Percentiles rank a stretch among this genome's conserved stretches.
Evolutionary conservation across 441 rosid species (phyloP).

Genomic region (Metrosideros polymorpha): DNA sequence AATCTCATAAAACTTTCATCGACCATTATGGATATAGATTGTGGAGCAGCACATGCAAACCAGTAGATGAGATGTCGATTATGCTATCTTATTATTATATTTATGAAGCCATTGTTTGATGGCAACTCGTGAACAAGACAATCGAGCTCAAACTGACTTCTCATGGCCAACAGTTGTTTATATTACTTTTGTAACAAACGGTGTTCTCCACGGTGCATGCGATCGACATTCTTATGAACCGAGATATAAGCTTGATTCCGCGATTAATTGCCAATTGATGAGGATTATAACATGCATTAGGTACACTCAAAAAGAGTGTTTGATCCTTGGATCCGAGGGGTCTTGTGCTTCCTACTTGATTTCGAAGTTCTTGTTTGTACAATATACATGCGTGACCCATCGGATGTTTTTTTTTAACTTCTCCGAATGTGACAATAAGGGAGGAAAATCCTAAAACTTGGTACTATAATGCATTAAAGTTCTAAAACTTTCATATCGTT

Average conservation of each 20-base stretch:
- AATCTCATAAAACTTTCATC: neutral
- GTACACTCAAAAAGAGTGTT: neutral
- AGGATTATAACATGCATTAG: neutral
- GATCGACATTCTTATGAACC: neutral
- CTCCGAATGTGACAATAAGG: neutral
- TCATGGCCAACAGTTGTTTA: neutral
- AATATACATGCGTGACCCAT: neutral
- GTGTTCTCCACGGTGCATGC: neutral
- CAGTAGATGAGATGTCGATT: slow-evolving; percentile 1
- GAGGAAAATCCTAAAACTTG: neutral
- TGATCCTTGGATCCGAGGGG: neutral
- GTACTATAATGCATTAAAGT: neutral
- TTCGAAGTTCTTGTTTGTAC: neutral
- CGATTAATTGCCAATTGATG: neutral
- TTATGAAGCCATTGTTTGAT: neutral
- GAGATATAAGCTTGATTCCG: neutral
- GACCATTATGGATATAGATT: neutral
- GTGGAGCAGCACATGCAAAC: slow-evolving; percentile 14
- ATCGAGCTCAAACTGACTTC: neutral
- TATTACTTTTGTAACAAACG: neutral
- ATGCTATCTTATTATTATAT: neutral
- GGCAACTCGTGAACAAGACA: neutral
- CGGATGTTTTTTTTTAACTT: neutral
- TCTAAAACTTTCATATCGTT: neutral
- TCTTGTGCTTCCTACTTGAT: neutral